Conservation (phyloP, 2,329 filamentous ascomycete species). For the Fusarium dlaminii region DNA sequence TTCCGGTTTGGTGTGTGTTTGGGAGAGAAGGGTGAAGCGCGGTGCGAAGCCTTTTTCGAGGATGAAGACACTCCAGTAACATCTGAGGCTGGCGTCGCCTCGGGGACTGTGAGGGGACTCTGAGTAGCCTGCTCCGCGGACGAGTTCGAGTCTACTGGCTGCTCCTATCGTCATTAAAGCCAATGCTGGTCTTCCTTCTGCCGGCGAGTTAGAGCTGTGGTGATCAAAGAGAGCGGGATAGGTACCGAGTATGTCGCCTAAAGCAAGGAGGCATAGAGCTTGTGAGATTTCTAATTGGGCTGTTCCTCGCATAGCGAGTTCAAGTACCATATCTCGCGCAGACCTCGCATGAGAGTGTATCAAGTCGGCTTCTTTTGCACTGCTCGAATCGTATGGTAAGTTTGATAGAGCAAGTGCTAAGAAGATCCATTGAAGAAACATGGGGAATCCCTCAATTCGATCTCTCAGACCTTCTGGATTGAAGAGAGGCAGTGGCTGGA, state of each 20-base stretch:
- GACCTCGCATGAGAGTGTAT: conserved; percentile 12
- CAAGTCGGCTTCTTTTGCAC: conserved; percentile 20
- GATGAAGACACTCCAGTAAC: conserved; percentile 37
- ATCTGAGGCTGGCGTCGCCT: conserved; percentile 25
- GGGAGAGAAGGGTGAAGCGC: not conserved
- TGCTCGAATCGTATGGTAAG: conserved; percentile 8
- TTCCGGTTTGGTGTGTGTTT: conserved; percentile 1
- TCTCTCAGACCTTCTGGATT: conserved; percentile 1
- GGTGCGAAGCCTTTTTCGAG: conserved; percentile 36
- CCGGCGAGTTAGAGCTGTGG: fast-evolving
- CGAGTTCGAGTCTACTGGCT: conserved; percentile 27
- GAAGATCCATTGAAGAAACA: conserved; percentile 30
- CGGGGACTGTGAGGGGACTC: not conserved
- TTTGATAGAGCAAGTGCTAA: conserved; percentile 18
- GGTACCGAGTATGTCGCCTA: conserved; percentile 17
- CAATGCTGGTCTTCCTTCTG: conserved; percentile 26
- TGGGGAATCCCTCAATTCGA: conserved; percentile 5
- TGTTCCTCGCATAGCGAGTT: conserved; percentile 26
- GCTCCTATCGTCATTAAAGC: conserved; percentile 38
- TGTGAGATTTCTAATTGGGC: conserved; percentile 23
- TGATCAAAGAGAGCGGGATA: fast-evolving
- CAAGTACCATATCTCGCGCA: conserved; percentile 13
- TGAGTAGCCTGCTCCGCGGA: conserved; percentile 7
- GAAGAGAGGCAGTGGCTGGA: conserved; percentile 35
- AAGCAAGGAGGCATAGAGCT: conserved; percentile 11